A percentile compares a stretch with the other conserved stretches of the same genome.
phyloP scores from a whole-genome alignment of 1,139 yeast species.

The Citeromyces hawaiiensis region DNA sequence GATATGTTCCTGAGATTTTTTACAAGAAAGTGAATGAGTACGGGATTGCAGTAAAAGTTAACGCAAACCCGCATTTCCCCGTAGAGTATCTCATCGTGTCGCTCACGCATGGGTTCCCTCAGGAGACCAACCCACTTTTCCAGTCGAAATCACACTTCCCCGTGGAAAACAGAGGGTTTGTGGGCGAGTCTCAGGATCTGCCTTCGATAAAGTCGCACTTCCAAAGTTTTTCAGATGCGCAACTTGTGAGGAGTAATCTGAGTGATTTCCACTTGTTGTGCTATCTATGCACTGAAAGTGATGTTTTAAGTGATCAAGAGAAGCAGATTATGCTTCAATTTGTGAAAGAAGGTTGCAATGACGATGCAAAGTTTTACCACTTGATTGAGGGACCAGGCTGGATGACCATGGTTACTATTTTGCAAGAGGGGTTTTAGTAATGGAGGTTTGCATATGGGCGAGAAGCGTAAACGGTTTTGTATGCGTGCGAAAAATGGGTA shows the following conservation, averaged over 20 bases:
- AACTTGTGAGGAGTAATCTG: slow-evolving; percentile 31
- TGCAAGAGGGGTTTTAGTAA: slow-evolving; percentile 5
- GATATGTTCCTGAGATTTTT: slow-evolving; percentile 92
- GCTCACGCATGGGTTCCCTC: slow-evolving; percentile 88
- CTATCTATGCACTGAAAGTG: slow-evolving; percentile 36
- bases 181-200: slow-evolving; percentile 67
- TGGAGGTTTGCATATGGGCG: too few relatives aligned
- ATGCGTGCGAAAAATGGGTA: too few relatives aligned
- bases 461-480: too few relatives aligned
- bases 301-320: slow-evolving; percentile 40
- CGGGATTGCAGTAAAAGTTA: slow-evolving; percentile 71
- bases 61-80: slow-evolving; percentile 94
- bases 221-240: slow-evolving; percentile 14
- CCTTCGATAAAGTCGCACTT: slow-evolving; percentile 33
- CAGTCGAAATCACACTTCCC: slow-evolving; percentile 33
- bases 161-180: slow-evolving; percentile 63
- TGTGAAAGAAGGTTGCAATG: slow-evolving; percentile 19
- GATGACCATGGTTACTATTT: slow-evolving; percentile 58
- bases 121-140: slow-evolving; percentile 32
- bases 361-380: slow-evolving; percentile 24
- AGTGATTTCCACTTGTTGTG: slow-evolving; percentile 58
- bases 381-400: slow-evolving; percentile 61
- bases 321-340: slow-evolving; percentile 29
- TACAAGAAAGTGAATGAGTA: slow-evolving; percentile 81
- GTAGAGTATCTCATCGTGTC: slow-evolving; percentile 85